phyloP scores from a whole-genome alignment of 2,329 filamentous ascomycete genomes.

The Fonsecaea erecta region DNA sequence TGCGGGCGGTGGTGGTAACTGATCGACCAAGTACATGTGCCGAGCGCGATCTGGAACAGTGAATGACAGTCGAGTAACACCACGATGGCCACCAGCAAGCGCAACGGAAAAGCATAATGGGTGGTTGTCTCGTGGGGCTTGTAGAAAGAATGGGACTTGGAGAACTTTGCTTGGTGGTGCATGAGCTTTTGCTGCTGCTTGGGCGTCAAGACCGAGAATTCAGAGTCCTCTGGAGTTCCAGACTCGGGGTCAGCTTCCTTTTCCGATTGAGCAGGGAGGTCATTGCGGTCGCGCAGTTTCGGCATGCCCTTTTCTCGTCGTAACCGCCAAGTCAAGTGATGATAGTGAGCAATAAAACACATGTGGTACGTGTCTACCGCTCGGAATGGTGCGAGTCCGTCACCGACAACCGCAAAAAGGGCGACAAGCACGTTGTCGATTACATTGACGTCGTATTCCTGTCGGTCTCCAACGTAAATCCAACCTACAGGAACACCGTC shows the following conservation, averaged over 20 bases:
- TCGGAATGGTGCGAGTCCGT: conserved; percentile 74
- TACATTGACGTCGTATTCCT: conserved; percentile 70
- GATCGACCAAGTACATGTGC: conserved; percentile 78
- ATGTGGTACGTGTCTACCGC: conserved; percentile 86
- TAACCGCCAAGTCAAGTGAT: conserved; percentile 66
- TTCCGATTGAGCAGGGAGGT: conserved; percentile 59
- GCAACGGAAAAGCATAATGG: conserved; percentile 77
- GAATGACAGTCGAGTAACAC: conserved; percentile 79
- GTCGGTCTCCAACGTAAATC: conserved; percentile 78
- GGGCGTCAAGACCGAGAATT: conserved; percentile 40
- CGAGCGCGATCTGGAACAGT: conserved; percentile 77
- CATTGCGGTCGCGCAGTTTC: conserved; percentile 69
- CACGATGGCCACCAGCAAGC: conserved; percentile 76
- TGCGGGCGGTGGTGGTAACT: conserved; percentile 70
- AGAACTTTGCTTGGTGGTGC: conserved; percentile 79
- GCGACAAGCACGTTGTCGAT: conserved; percentile 74
- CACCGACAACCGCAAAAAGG: conserved; percentile 71
- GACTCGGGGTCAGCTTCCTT: conserved; percentile 53
- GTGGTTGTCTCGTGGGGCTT: conserved; percentile 85
- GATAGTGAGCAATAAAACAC: conserved; percentile 78
- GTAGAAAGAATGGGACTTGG: conserved; percentile 85
- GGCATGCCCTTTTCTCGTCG: conserved; percentile 67
- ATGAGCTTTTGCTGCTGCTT: conserved; percentile 71
- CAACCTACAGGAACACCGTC: conserved; percentile 55
- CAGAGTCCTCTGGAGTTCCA: conserved; percentile 40